These are phyloP conservation scores for Pinus albicaulis DNA, from an alignment of 75 land plant genomes.

Conservation along the genomic window DNA sequence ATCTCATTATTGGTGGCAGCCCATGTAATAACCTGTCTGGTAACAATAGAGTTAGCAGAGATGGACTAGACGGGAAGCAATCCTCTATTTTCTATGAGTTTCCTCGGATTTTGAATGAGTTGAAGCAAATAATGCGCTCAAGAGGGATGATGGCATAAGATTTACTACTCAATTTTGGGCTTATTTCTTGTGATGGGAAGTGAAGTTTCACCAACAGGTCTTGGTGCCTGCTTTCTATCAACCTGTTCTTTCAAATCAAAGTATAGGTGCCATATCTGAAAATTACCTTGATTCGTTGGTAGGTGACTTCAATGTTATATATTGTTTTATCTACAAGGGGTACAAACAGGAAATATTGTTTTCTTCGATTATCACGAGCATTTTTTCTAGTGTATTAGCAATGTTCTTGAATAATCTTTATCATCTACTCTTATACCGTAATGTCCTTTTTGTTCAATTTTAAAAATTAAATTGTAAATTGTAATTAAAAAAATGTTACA, in stretches of 20 bases:
- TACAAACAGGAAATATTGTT: neutral
- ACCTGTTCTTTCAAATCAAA: neutral
- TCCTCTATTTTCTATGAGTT: conserved; percentile 77
- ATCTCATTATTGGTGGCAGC: conserved; percentile 86
- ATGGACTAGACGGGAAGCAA: conserved; percentile 75
- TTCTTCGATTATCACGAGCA: neutral
- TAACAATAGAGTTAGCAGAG: conserved; percentile 61
- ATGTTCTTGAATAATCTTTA: too few species aligned
- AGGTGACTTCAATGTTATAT: neutral
- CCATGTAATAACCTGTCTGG: conserved; percentile 91
- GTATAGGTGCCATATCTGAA: neutral
- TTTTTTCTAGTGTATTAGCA: too few species aligned
- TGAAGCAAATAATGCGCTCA: conserved; percentile 42
- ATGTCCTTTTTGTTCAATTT: too few species aligned
- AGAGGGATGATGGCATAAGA: conserved; percentile 18
- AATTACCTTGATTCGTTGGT: neutral
- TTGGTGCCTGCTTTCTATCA: neutral
- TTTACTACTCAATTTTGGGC: neutral
- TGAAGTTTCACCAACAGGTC: neutral
- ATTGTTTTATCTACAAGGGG: neutral
- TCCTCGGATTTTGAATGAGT: conserved; percentile 67
- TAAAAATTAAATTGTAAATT: too few species aligned
- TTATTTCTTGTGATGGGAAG: neutral
- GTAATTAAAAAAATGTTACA: too few species aligned
- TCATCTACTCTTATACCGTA: too few species aligned